phyloP scores from a whole-genome alignment of 1,284 basidiomycete species.

The Leccinum subspadiceum region DNA sequence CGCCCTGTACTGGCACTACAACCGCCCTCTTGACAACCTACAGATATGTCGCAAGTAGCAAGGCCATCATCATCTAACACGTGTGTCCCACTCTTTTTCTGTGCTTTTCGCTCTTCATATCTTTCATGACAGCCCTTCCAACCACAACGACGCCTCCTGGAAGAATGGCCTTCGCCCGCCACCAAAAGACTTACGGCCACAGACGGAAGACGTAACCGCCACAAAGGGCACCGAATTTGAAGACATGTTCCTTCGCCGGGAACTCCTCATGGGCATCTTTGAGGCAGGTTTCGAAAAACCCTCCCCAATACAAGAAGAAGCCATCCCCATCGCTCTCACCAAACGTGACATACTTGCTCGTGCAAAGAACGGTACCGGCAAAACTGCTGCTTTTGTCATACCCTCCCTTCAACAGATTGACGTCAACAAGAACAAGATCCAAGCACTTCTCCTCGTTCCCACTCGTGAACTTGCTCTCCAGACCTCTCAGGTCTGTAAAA shows the following conservation, averaged over 20 bases:
- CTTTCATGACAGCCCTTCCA: conserved; percentile 23
- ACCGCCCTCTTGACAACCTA: conserved; percentile 9
- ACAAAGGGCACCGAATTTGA: conserved; percentile 94
- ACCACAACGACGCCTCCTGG: conserved; percentile 49
- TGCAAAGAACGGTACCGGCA: conserved; percentile 89
- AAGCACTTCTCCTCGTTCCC: conserved; percentile 91
- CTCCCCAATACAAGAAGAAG: conserved; percentile 98
- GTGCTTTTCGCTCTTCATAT: conserved; percentile 9
- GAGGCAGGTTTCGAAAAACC: conserved; percentile 97
- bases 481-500: conserved; percentile 97
- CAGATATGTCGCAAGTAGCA: conserved; percentile 40
- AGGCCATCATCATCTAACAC: conserved; percentile 43
- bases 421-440: conserved; percentile 84
- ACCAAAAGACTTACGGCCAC: conserved; percentile 87
- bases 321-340: conserved; percentile 84
- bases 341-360: conserved; percentile 91
- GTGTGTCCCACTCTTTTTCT: conserved; percentile 27
- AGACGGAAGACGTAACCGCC: conserved; percentile 92
- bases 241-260: conserved; percentile 76
- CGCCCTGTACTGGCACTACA: conserved; percentile 15
- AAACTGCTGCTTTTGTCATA: conserved; percentile 98
- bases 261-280: conserved; percentile 91
- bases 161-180: conserved; percentile 79
- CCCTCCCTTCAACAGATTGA: conserved; percentile 95
- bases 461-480: conserved; percentile 95